phyloP scores from a whole-genome alignment of 257 asterid genomes.

The Gynochthodes officinalis region DNA sequence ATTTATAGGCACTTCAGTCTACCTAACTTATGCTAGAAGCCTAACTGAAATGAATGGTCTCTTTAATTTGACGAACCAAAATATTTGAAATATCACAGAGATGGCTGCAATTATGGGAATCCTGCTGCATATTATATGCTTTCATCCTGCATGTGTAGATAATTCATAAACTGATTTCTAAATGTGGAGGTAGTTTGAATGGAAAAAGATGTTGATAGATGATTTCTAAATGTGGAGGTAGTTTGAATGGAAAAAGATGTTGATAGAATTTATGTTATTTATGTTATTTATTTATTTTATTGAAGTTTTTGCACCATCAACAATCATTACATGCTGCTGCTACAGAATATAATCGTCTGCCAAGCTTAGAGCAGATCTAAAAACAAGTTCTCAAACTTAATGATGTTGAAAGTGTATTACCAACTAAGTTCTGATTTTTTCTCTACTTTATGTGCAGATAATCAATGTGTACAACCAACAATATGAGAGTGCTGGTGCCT shows the following conservation, averaged over 20 bases:
- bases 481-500: slow-evolving; percentile 93
- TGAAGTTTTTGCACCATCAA: neutral
- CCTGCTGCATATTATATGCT: neutral
- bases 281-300: no score
- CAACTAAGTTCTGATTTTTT: neutral
- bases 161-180: neutral
- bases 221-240: neutral
- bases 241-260: no score
- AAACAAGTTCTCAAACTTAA: neutral
- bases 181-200: neutral
- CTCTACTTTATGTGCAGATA: slow-evolving; percentile 39
- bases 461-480: slow-evolving; percentile 86
- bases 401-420: neutral
- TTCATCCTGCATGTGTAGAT: neutral
- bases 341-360: neutral
- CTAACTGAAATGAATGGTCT: neutral
- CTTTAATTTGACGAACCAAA: neutral
- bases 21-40: neutral
- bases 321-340: neutral
- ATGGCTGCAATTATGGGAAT: neutral
- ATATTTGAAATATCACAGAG: neutral
- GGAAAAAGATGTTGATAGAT: no score
- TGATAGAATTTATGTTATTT: neutral
- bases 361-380: neutral
- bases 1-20: neutral